Percentiles rank a stretch among this genome's conserved stretches.
Evolutionary conservation across 108 stramenopile genomes (phyloP).

Genomic region (Cyclotella sp.): DNA sequence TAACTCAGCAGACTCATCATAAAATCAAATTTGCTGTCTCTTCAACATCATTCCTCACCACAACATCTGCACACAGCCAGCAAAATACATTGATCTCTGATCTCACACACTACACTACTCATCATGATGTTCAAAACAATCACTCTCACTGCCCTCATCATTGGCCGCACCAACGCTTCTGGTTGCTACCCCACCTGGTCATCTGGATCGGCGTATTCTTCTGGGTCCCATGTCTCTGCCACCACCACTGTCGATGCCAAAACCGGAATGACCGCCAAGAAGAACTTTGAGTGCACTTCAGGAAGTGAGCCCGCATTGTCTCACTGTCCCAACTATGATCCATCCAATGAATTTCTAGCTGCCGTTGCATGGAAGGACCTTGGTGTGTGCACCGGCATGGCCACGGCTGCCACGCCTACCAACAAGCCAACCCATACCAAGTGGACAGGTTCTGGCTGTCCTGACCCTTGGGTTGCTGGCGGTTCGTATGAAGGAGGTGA

Average conservation of each 20-base stretch:
- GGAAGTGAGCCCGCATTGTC: not conserved
- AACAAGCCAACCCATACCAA: not conserved
- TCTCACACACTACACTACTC: too few relatives aligned
- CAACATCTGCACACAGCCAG: too few relatives aligned
- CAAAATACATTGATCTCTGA: too few relatives aligned
- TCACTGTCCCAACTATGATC: conserved; percentile 6
- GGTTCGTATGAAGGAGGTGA: not conserved
- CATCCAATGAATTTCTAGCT: not conserved
- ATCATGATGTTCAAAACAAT: not conserved
- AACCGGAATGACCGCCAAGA: not conserved
- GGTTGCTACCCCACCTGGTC: conserved; percentile 1
- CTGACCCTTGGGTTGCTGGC: not conserved
- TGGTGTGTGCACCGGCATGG: not conserved
- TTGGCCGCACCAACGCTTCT: not conserved
- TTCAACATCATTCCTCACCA: too few relatives aligned
- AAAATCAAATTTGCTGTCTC: too few relatives aligned
- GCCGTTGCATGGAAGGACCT: not conserved
- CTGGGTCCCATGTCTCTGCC: not conserved
- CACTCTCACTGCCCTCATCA: not conserved
- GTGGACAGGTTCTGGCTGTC: not conserved
- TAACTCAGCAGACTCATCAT: too few relatives aligned
- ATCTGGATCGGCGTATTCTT: not conserved
- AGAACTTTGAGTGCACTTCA: conserved; percentile 7
- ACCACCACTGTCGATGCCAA: not conserved
- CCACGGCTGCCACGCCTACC: not conserved